A percentile compares a stretch with the other conserved stretches of the same genome.
Conservation (phyloP, 805 yeast species). For the Candida corydali region DNA sequence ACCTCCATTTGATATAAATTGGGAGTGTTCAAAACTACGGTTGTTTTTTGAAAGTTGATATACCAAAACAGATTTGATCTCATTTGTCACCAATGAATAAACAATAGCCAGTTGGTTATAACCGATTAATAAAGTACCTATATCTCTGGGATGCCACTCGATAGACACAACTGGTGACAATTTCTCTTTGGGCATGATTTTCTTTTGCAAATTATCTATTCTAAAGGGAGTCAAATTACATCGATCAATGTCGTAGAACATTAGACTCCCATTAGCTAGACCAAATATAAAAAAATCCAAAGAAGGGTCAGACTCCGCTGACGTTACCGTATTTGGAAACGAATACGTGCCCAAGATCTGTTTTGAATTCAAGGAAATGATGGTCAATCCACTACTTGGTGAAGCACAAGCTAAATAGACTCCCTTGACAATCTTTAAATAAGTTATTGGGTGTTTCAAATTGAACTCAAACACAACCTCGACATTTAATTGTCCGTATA, state of each 20-base stretch:
- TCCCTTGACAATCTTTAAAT: slow-evolving; percentile 70
- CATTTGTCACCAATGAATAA: slow-evolving; percentile 61
- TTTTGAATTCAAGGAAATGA: slow-evolving; percentile 67
- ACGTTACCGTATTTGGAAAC: slow-evolving; percentile 63
- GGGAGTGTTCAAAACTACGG: slow-evolving; percentile 48
- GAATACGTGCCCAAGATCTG: slow-evolving; percentile 55
- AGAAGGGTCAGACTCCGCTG: slow-evolving; percentile 77
- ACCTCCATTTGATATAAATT: slow-evolving; percentile 30
- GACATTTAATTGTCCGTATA: slow-evolving; percentile 82
- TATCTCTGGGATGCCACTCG: slow-evolving; percentile 85
- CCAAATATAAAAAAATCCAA: slow-evolving; percentile 86
- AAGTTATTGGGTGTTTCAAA: slow-evolving; percentile 46
- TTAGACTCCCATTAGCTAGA: slow-evolving; percentile 64
- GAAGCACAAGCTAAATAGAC: slow-evolving; percentile 69
- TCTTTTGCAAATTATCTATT: slow-evolving; percentile 67
- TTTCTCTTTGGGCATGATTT: slow-evolving; percentile 51
- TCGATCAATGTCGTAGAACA: slow-evolving; percentile 79
- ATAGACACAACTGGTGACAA: slow-evolving; percentile 63
- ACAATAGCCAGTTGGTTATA: slow-evolving; percentile 67
- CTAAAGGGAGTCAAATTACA: slow-evolving; percentile 61
- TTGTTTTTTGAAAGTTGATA: slow-evolving; percentile 66
- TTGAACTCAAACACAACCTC: slow-evolving; percentile 59
- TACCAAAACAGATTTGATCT: slow-evolving; percentile 50
- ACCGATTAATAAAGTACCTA: slow-evolving; percentile 71
- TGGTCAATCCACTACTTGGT: slow-evolving; percentile 58